Conservation (phyloP, 202 grass and related monocot genomes). For the Setaria italica region DNA sequence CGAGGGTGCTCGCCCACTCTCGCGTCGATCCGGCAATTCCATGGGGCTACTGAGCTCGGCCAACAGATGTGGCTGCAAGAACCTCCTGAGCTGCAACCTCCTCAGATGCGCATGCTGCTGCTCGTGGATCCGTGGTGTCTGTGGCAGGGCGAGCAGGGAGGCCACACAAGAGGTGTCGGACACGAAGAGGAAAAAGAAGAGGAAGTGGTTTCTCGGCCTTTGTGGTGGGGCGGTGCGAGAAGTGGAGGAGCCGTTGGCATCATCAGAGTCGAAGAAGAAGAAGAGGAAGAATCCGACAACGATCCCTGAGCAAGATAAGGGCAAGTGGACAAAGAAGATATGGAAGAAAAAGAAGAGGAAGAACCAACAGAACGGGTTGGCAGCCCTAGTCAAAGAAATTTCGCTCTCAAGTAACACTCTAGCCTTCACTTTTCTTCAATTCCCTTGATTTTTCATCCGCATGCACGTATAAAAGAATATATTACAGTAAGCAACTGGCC, state of each 20-base stretch:
- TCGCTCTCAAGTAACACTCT: constrained; percentile 54
- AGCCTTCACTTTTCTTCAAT: not conserved
- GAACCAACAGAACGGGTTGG: constrained; percentile 35
- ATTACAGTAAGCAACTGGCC: not conserved
- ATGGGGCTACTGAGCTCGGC: constrained; percentile 54
- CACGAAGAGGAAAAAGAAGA: constrained; percentile 44
- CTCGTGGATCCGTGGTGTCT: constrained; percentile 52
- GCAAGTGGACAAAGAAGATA: constrained; percentile 41
- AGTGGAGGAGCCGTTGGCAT: constrained; percentile 46
- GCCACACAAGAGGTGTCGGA: constrained; percentile 34
- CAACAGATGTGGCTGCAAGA: constrained; percentile 42
- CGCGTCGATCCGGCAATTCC: constrained; percentile 48
- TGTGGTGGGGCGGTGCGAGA: constrained; percentile 39
- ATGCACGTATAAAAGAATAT: not conserved
- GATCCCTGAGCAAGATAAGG: constrained; percentile 35
- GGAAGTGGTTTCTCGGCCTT: constrained; percentile 41
- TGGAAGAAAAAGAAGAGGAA: constrained; percentile 57
- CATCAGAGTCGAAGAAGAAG: constrained; percentile 49
- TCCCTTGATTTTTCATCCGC: not conserved
- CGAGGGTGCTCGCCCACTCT: constrained; percentile 62
- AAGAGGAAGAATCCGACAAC: constrained; percentile 42
- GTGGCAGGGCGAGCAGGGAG: constrained; percentile 9
- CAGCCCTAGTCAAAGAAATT: constrained; percentile 55
- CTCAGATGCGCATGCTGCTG: constrained; percentile 39
- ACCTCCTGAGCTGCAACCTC: constrained; percentile 43